phyloP scores from a whole-genome alignment of 1,139 yeast species.

The Hyphopichia burtonii region DNA sequence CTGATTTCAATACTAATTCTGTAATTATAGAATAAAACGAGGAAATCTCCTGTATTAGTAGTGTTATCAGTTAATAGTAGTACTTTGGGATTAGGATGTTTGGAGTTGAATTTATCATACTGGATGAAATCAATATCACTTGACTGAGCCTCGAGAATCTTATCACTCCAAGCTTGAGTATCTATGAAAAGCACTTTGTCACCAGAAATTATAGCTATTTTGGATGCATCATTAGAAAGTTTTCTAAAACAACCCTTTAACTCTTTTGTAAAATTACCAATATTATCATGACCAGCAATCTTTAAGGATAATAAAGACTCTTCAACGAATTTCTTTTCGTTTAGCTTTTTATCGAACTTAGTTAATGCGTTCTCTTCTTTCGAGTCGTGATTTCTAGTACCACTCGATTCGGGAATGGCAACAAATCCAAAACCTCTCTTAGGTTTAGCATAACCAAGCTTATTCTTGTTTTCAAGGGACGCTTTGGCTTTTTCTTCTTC shows the following conservation, averaged over 20 bases:
- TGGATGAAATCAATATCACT: constrained; percentile 2
- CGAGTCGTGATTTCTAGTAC: background rate
- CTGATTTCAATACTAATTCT: background rate
- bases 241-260: background rate
- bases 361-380: too few relatives aligned
- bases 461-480: background rate
- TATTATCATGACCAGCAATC: constrained; percentile 2
- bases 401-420: constrained; percentile 17
- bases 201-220: constrained; percentile 1
- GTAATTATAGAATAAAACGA: constrained; percentile 10
- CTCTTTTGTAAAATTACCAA: background rate
- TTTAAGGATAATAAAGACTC: background rate
- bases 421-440: constrained; percentile 40
- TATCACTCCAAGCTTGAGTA: constrained; percentile 3
- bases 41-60: constrained; percentile 25
- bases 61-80: constrained; percentile 23
- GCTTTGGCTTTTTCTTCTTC: background rate
- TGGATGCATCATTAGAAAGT: background rate
- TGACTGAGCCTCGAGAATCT: background rate
- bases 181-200: constrained; percentile 2
- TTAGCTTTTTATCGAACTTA: background rate
- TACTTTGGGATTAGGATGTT: constrained; percentile 7
- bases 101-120: constrained; percentile 1
- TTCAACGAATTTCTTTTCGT: background rate
- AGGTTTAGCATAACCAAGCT: constrained; percentile 26